These are phyloP conservation scores for Eimeria necatrix DNA, from an alignment of 169 alveolate species.

Conservation along the genomic window DNA sequence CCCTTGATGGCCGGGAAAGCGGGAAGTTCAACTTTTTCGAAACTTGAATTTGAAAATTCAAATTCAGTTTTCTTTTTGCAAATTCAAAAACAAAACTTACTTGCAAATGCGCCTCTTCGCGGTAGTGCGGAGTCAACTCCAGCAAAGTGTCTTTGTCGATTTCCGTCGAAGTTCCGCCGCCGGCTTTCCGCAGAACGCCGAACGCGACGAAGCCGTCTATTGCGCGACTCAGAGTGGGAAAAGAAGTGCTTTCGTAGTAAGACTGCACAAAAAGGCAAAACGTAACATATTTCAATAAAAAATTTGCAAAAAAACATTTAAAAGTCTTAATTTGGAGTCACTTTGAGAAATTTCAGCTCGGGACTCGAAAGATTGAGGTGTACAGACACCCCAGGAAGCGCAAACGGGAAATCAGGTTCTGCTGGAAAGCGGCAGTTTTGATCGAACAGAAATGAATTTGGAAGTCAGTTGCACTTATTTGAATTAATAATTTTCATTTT, in stretches of 20 bases:
- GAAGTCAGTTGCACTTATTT: neutral
- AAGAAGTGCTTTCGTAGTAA: slow-evolving; percentile 65
- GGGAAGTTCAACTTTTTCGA: too few relatives aligned
- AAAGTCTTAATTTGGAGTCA: neutral
- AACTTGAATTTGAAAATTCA: too few relatives aligned
- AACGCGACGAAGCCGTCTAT: slow-evolving; percentile 37
- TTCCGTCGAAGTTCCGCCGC: neutral
- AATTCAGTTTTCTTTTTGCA: too few relatives aligned
- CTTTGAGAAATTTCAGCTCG: too few relatives aligned
- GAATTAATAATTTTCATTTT: too few relatives aligned
- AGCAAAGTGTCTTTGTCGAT: neutral
- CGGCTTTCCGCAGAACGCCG: slow-evolving; percentile 16
- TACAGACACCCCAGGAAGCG: too few relatives aligned
- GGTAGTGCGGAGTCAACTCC: slow-evolving; percentile 40
- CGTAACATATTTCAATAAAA: neutral
- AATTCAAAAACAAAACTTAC: neutral
- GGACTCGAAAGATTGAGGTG: too few relatives aligned
- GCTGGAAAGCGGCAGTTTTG: neutral
- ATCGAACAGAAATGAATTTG: neutral
- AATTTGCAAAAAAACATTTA: neutral
- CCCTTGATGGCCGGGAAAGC: too few relatives aligned
- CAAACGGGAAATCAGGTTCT: too few relatives aligned
- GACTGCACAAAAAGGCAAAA: slow-evolving; percentile 38
- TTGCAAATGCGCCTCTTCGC: slow-evolving; percentile 50
- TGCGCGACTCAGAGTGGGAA: slow-evolving; percentile 38